Evolutionary conservation across 768 basidiomycete species (phyloP), one percentile per base, ranked within the genome.

Genomic region (Boletus rubroflammeus): DNA sequence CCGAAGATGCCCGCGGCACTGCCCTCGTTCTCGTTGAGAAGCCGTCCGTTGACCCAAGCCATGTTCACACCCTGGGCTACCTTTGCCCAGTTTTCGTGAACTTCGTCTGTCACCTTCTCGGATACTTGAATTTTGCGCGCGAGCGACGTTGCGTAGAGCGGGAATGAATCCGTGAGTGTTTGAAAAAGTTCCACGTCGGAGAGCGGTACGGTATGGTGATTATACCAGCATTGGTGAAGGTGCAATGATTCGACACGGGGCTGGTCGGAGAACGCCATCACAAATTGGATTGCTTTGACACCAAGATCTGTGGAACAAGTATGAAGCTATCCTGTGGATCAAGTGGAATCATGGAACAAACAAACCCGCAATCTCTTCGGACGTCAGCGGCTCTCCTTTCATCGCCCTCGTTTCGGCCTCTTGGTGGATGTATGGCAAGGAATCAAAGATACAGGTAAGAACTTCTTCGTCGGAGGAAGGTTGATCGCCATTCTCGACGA

Each of bases 91-190:
- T 92, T 92, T 8, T 63, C 65, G 21, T 75, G 64, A 6, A 93
- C 67, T 63, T 91, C 90, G 0, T 77, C 68, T 1, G 66, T 63
- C 9, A 96, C 61, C 13, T 70, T 73, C 9, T 72, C 66, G 53
- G 81, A 79, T 3, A 82, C 72, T 2, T 73, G 62, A 40, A 93
- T 81, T 53, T 86, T 84, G 3, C 92, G 83, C 0, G 88, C 81
- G 29, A 97, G 75, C 3, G 85, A 75, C 0, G 84, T 78, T 1
- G 86, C 85, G 64, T 95, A 96, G 66, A 82, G 87, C 0, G 96
- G 95, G 72, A 98, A 96, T 69, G 95, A 86, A 63, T 94, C 90
- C 0, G 90, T 79, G 21, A 98, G 79, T 14, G 82, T 78, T 43
- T 76, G 80, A 34, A 97, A 78, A 0, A 70, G 19, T 15, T 29